Evolutionary conservation across 2,329 filamentous ascomycete species (phyloP).

Genomic region (Neurospora sp.): DNA sequence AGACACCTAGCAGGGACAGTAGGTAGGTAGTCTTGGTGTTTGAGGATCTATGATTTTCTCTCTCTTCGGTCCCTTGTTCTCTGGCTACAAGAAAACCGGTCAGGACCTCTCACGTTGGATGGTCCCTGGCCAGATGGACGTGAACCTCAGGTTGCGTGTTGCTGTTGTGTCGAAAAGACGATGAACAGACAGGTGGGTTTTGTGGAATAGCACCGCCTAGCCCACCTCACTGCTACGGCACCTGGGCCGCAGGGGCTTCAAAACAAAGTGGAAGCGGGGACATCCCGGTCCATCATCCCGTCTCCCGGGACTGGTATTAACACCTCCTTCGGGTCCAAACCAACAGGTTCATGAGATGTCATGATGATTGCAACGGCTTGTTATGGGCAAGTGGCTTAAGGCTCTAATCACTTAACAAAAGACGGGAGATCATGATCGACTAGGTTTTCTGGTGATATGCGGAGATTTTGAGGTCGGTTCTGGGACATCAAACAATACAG

Average conservation of each 20-base stretch:
- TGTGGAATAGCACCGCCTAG: not conserved
- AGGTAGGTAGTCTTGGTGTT: not conserved
- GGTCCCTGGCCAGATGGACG: too few relatives aligned
- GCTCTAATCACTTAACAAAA: not conserved
- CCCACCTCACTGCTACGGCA: not conserved
- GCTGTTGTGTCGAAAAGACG: not conserved
- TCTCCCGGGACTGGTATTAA: not conserved
- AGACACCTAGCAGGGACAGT: not conserved
- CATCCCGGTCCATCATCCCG: not conserved
- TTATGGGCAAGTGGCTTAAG: not conserved
- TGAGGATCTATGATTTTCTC: not conserved
- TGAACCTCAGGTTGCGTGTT: too few relatives aligned
- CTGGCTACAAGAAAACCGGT: too few relatives aligned
- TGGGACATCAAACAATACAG: too few relatives aligned
- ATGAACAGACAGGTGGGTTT: not conserved
- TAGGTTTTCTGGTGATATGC: too few relatives aligned
- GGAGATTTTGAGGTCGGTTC: too few relatives aligned
- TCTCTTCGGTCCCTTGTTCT: too few relatives aligned
- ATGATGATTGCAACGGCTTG: not conserved
- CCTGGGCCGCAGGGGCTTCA: not conserved
- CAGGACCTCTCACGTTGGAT: too few relatives aligned
- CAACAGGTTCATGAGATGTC: not conserved
- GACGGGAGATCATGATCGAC: too few relatives aligned
- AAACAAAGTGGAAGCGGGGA: not conserved
- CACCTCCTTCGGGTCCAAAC: not conserved